These are phyloP conservation scores for Ochetophila trinervis DNA, from an alignment of 306 rosid species.

Conservation along the genomic window DNA sequence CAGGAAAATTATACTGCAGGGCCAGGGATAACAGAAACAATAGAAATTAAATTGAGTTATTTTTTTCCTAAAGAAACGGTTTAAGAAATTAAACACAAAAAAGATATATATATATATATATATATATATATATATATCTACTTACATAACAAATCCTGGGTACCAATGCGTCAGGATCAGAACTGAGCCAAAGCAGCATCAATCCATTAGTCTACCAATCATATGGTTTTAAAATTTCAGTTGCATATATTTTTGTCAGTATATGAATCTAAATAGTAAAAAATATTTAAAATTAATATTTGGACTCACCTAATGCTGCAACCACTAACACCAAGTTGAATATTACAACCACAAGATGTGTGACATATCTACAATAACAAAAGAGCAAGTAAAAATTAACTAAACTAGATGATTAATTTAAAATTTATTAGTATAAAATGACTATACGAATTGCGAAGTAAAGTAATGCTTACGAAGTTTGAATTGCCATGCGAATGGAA, in stretches of 20 bases:
- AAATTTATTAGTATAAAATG: neutral
- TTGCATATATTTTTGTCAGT: neutral
- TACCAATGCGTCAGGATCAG: constrained; percentile 58
- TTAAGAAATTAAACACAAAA: neutral
- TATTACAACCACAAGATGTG: constrained; percentile 48
- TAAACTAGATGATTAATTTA: neutral
- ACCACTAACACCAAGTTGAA: constrained; percentile 47
- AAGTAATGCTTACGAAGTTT: constrained; percentile 41
- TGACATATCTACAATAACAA: constrained; percentile 37
- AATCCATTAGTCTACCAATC: constrained; percentile 26
- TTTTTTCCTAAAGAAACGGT: neutral
- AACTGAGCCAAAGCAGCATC: constrained; percentile 43
- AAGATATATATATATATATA: no score
- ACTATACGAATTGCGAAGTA: no score
- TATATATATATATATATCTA: no score
- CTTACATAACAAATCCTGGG: constrained; percentile 67
- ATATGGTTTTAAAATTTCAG: constrained; percentile 2
- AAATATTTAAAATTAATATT: neutral
- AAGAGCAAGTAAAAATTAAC: neutral
- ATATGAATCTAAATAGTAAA: neutral
- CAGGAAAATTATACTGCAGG: constrained; percentile 46
- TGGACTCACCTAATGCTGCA: constrained; percentile 46
- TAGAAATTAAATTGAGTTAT: neutral
- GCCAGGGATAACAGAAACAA: constrained; percentile 15
- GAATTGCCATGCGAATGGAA: constrained; percentile 42